Evolutionary conservation across 1,284 basidiomycete genomes (phyloP), one percentile per base, ranked within the genome.

Genomic region (Leccinum pachyderme): DNA sequence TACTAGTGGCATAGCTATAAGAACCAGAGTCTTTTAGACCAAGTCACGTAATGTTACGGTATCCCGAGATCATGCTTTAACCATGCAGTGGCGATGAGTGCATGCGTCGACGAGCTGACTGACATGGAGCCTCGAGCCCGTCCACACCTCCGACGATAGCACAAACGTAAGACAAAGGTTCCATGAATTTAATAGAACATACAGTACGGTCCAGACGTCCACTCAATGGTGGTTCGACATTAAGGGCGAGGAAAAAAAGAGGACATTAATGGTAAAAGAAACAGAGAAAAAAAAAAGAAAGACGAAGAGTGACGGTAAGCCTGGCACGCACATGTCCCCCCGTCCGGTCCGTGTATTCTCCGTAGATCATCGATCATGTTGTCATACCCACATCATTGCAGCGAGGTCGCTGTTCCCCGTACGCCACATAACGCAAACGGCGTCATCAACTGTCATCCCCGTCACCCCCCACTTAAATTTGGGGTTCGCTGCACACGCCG

Each of bases 31-130:
- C 7, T 29, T 2, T 12, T 22, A 47, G 39, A 54, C 7, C 49
- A 6, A 13, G 54, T 64, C 58, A 63, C 69, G 69, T 68, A 71
- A 69, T 48, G 4, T 56, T 58, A 68, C 69, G 66, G 54, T 59
- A 71, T 68, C 45, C 68, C 67, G 63, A 39, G 39, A 62, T 70
- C 65, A 57, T 61, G 68, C 65, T 49, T 56, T 43, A 44, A 57
- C 60, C 68, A 67, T 22, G 64, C 64, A 69, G 65, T 66, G 68
- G 65, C 66, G 62, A 41, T 66, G 67, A 69, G 63, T 58, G 67
- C 62, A 61, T 22, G 46, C 45, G 50, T 39, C 37, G 37, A 18
- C 29, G 29, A 31, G 29, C 37, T 39, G 37, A 41, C 37, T 39
- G 37, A 41, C 39, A 41, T 22, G 39, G 37, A 18, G 6, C 33